Conservation (phyloP, 768 basidiomycete genomes). For the Boletellus ananas region DNA sequence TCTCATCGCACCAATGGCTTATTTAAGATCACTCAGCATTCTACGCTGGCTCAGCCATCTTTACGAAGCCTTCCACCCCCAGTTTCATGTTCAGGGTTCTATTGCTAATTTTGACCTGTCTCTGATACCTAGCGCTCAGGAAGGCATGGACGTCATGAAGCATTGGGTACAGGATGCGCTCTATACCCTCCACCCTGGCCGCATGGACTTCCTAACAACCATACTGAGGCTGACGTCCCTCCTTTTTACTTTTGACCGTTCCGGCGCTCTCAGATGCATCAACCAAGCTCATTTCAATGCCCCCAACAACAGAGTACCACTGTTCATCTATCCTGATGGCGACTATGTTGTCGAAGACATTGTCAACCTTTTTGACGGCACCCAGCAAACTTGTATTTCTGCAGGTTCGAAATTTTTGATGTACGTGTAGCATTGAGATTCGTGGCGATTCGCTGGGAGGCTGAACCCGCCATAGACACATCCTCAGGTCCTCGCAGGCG, state of each 20-base stretch:
- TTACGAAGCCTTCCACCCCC: slow-evolving; percentile 49
- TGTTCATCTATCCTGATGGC: slow-evolving; percentile 14
- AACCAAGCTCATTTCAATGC: slow-evolving; percentile 30
- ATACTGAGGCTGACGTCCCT: slow-evolving; percentile 38
- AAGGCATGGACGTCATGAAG: slow-evolving; percentile 36
- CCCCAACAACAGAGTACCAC: background rate
- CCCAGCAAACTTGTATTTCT: slow-evolving; percentile 24
- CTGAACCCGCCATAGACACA: slow-evolving; percentile 35
- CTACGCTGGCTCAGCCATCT: slow-evolving; percentile 38
- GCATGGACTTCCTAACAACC: slow-evolving; percentile 30
- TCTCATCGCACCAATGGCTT: background rate
- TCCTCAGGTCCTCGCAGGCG: slow-evolving; percentile 34
- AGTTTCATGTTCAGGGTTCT: slow-evolving; percentile 45
- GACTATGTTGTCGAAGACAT: slow-evolving; percentile 34
- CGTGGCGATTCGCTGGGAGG: slow-evolving; percentile 22
- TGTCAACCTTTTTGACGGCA: slow-evolving; percentile 28
- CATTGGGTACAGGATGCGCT: slow-evolving; percentile 46
- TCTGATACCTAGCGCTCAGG: slow-evolving; percentile 38
- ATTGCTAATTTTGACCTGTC: slow-evolving; percentile 31
- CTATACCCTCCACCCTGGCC: slow-evolving; percentile 29
- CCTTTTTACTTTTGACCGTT: slow-evolving; percentile 36
- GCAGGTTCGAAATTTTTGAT: slow-evolving; percentile 38
- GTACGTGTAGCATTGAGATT: slow-evolving; percentile 27
- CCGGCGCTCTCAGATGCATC: slow-evolving; percentile 34
- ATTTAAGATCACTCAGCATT: background rate